phyloP scores from a whole-genome alignment of 305 asterid species.

The Withania somnifera region DNA sequence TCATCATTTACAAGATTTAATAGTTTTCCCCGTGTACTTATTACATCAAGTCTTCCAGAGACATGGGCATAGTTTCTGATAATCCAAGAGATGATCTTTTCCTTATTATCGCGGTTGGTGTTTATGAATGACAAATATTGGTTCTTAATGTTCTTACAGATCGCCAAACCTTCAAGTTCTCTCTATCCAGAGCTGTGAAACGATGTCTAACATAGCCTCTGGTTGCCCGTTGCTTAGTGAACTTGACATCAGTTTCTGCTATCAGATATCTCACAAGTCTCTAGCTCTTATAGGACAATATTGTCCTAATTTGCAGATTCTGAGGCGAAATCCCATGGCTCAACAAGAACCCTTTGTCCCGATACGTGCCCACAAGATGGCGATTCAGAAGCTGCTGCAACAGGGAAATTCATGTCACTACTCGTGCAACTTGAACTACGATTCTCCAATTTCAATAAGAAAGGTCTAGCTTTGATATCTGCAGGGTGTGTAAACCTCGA shows the following conservation, averaged over 20 bases:
- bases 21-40: too few species aligned
- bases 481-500: constrained; percentile 62
- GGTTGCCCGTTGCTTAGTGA: constrained; percentile 61
- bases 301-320: constrained; percentile 36
- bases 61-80: neutral
- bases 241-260: constrained; percentile 76
- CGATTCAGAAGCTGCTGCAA: constrained; percentile 67
- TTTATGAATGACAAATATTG: neutral
- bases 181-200: constrained; percentile 46
- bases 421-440: constrained; percentile 62
- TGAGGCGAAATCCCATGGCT: constrained; percentile 59
- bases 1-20: too few species aligned
- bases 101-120: neutral
- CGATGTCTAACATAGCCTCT: constrained; percentile 43
- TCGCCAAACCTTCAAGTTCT: constrained; percentile 70
- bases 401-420: constrained; percentile 52
- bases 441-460: constrained; percentile 47
- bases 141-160: constrained; percentile 23
- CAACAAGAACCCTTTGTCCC: constrained; percentile 51
- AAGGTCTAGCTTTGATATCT: constrained; percentile 55
- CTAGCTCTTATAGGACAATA: constrained; percentile 42
- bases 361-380: constrained; percentile 75
- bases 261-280: constrained; percentile 59
- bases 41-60: too few species aligned
- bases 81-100: neutral